Base-by-base conservation (phyloP, 129 eudicot genomes). In the Flaveria trinervia region DNA sequence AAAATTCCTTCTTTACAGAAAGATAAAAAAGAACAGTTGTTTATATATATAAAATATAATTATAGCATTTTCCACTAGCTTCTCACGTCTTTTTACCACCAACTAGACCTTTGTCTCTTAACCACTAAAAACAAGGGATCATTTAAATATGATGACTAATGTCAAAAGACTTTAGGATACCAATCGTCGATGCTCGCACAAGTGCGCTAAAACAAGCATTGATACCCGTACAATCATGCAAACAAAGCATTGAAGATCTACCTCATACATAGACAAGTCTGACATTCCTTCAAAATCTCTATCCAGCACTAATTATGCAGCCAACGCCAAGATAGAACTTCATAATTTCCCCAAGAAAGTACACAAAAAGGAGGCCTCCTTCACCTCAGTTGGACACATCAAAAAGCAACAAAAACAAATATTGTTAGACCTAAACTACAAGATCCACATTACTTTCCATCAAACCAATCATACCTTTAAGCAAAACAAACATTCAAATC, bases 231-330 rank as follows among this genome's bases (percentile, higher is more conserved):
- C 23, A 50, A 15, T 13, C 39, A 71, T 41, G 25, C 7, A 80
- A 33, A 65, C 51, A 65, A 72, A 65, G 61, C 71, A 72, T 28
- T 44, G 45, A 68, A 68, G 72, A 60, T 59, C 22, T 78, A 92
- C 97, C 97, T 87, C 89, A 52, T 85, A 87, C 84, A 82, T 62
- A 71, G 82, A 83, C 89, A 85, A 88, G 72, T 92, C 92, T 45
- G 93, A 86, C 98, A 92, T 92, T 86, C 86, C 93, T 85, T 72
- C 74, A 56, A 81, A 39, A 48, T 52, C 74, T 81, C 78, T 83
- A 92, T 33, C 93, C 97, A 82, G 91, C 83, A 83, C 88, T 51
- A 68, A 80, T 59, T 17, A 81, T 64, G 82, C 30, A 78, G 20
- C 79, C 55, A 16, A 22, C 25, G 64, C 46, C 77, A 79, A 80